Base-by-base conservation (phyloP, 495 filamentous ascomycete species). In the Sordaria brevicollis region DNA sequence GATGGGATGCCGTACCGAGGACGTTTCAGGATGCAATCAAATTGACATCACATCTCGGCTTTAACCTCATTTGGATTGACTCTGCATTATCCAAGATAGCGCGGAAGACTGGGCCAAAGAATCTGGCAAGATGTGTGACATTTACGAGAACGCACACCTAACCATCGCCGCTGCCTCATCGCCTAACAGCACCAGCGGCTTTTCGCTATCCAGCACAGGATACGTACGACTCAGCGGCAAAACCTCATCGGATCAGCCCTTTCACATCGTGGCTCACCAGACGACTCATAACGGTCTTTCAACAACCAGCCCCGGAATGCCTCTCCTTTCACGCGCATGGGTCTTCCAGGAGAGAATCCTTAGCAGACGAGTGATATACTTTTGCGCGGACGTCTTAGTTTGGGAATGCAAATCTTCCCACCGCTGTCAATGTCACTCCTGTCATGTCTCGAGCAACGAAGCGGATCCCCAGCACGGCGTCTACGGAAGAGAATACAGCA, bases 241-340 rank as follows among this genome's bases (percentile, higher is more conserved):
- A 1, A 25, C 2, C 6, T 15, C n/a, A 3, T 13, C 34, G 0
- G 35, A 2, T 7, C 1, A 2, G 5, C 0, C 35, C 1, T 35
- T 34, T 2, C 15, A 37, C 3, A 1, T 33, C 10, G 31, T 31
- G 9, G 65, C 13, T 34, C 62, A 15, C 1, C 34, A 35, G 62
- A 65, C 5, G 2, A 65, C 9, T 19, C 37, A 38, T 17, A 11
- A 36, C 19, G n/a, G n/a, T n/a, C 33, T 41, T 10, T 1, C 21
- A 21, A 49, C 3, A 7, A 35, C 21, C 25, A 37, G 35, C 13
- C 29, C 21, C 25, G 19, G 31, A 79, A 77, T 33, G 77, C 81
- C 72, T 2, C 25, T 74, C 8, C 21, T 57, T 29, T 57, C 11
- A 1, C 29, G 69, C 5, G 65, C 36, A 5, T 70, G 69, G 69